Evolutionary conservation across 805 yeast species (phyloP).

Genomic region (Zygosaccharomyces pseudorouxii): DNA sequence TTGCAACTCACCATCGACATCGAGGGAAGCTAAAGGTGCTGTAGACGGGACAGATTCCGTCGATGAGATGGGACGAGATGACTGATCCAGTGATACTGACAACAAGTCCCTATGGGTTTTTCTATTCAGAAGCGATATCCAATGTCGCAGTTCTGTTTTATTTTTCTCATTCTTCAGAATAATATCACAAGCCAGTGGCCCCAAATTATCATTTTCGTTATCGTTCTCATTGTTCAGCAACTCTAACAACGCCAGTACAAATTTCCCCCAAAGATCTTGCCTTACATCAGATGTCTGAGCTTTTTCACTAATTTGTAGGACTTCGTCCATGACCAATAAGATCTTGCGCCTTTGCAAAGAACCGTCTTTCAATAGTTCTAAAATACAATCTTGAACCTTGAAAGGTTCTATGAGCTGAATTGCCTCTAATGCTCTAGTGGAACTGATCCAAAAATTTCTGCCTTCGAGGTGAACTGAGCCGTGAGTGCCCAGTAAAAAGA

Average conservation of each 20-base stretch:
- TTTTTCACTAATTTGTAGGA: constrained; percentile 23
- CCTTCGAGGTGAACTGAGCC: constrained; percentile 14
- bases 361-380: constrained; percentile 4
- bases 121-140: constrained; percentile 3
- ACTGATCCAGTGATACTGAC: neutral
- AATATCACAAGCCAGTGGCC: constrained; percentile 28
- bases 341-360: constrained; percentile 8
- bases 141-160: constrained; percentile 2
- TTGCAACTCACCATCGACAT: constrained; percentile 22
- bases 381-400: constrained; percentile 9
- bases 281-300: constrained; percentile 21
- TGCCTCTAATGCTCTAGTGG: constrained; percentile 33
- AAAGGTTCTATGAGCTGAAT: constrained; percentile 27
- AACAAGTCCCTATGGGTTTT: neutral
- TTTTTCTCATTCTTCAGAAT: constrained; percentile 22
- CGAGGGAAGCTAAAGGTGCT: constrained; percentile 14
- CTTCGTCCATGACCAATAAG: constrained; percentile 26
- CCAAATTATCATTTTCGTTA: constrained; percentile 19
- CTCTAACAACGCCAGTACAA: constrained; percentile 31
- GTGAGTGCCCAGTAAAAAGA: constrained; percentile 7
- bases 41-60: neutral
- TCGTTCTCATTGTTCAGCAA: constrained; percentile 29
- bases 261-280: constrained; percentile 12
- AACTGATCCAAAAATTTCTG: constrained; percentile 29
- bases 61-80: neutral